These are phyloP conservation scores for Lanzia echinophila DNA, from an alignment of 2,329 filamentous ascomycete species.

Conservation along the genomic window DNA sequence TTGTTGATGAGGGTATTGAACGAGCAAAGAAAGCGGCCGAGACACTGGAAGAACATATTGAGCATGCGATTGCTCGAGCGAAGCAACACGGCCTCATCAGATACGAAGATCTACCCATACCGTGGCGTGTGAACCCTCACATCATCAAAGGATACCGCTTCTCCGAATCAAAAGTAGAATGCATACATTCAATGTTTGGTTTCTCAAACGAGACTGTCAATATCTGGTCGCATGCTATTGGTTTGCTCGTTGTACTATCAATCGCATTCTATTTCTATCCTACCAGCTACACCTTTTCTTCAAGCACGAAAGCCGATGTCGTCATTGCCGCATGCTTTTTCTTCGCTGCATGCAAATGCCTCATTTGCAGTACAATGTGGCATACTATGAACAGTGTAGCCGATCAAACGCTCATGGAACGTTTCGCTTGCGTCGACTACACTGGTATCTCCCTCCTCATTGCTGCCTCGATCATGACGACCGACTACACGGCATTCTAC, in stretches of 20 bases:
- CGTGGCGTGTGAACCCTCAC: slow-evolving; percentile 93
- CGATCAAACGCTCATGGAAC: slow-evolving; percentile 80
- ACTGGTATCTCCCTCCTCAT: slow-evolving; percentile 94
- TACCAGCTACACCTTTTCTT: slow-evolving; percentile 73
- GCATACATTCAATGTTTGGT: slow-evolving; percentile 73
- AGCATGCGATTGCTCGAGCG: slow-evolving; percentile 67
- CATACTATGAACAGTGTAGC: slow-evolving; percentile 98
- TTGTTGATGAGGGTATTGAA: slow-evolving; percentile 75
- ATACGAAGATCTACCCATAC: slow-evolving; percentile 84
- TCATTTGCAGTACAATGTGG: slow-evolving; percentile 94
- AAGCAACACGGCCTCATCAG: slow-evolving; percentile 75
- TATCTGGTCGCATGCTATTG: slow-evolving; percentile 93
- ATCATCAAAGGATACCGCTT: slow-evolving; percentile 91
- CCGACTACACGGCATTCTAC: slow-evolving; percentile 98
- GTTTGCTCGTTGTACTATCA: slow-evolving; percentile 78
- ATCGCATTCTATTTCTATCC: slow-evolving; percentile 97
- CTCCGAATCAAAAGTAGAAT: slow-evolving; percentile 83
- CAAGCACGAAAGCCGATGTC: slow-evolving; percentile 82
- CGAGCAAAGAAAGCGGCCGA: slow-evolving; percentile 77
- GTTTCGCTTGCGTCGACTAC: slow-evolving; percentile 97
- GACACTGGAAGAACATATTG: slow-evolving; percentile 76
- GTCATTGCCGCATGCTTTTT: slow-evolving; percentile 93
- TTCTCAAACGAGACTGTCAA: slow-evolving; percentile 93
- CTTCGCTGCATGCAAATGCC: slow-evolving; percentile 88
- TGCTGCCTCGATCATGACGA: slow-evolving; percentile 93